Evolutionary conservation across 1,284 basidiomycete species (phyloP), one percentile per base, ranked within the genome.

Genomic region (Schizophyllum amplum): DNA sequence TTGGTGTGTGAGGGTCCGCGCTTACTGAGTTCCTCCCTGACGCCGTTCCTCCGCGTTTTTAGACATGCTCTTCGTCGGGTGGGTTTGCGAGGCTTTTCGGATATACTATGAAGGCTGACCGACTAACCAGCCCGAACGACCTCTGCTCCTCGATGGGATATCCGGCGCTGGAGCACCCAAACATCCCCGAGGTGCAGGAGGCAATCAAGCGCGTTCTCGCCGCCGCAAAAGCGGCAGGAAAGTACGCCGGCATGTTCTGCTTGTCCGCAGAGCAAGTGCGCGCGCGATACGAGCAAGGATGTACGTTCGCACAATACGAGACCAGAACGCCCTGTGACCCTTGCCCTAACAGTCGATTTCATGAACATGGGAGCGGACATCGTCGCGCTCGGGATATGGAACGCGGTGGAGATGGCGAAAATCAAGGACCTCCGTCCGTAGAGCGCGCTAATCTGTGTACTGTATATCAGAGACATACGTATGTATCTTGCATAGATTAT

Each of bases 111-210:
- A 4, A 13, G 7, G 33, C 2, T 3, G 13, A 33, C 13, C 17
- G 13, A 42, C 17, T 42, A n/a, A n/a, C n/a, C 33, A 42, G 33
- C 7, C 84, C 85, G 3, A 87, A 81, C 61, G 85, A 87, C 64
- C 75, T 87, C 49, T 84, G 84, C 4, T 74, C 83, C 51, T 74
- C 78, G 1, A 71, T 84, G 24, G 83, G 83, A 26, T 81, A 78
- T 64, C 76, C 80, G 0, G 67, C 80, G 13, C 84, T 84, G 17
- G 76, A 76, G 22, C 84, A 83, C 0, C 79, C 86, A 63, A 81
- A 81, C 1, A 80, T 84, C 61, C 80, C 83, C 0, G 77, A 81
- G 1, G 78, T 84, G 4, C 84, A 89, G 64, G 72, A 75, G 52
- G 70, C 81, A 4, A 86, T 90, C 49, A 79, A 85, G 59, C 71